These are phyloP conservation scores for Psilocybe cyanescens DNA, from an alignment of 768 basidiomycete genomes.

Conservation along the genomic window DNA sequence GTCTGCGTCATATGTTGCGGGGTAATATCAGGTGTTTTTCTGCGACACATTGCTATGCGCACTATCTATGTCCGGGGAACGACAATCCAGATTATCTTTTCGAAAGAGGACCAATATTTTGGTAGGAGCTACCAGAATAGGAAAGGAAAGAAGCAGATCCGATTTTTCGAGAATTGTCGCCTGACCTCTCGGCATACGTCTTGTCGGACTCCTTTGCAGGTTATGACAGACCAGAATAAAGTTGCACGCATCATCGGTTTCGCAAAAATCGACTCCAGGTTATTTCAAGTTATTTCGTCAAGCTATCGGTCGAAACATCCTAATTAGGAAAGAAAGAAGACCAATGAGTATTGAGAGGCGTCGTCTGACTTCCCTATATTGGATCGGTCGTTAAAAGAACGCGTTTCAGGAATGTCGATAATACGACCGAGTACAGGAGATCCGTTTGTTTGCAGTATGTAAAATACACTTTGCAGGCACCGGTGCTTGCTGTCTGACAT, in stretches of 20 bases:
- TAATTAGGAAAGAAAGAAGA: neutral
- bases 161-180: neutral
- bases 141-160: neutral
- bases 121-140: neutral
- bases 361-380: neutral
- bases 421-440: neutral
- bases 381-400: neutral
- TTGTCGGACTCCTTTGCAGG: neutral
- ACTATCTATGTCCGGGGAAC: neutral
- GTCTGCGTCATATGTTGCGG: neutral
- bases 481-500: too few species aligned
- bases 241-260: neutral
- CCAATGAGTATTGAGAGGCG: neutral
- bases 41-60: neutral
- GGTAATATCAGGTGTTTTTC: neutral
- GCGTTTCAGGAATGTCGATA: conserved; percentile 1
- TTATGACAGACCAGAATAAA: neutral
- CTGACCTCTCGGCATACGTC: neutral
- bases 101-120: neutral
- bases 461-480: too few species aligned
- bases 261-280: neutral
- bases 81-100: neutral
- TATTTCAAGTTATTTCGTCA: neutral
- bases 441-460: too few species aligned
- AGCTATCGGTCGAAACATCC: neutral